Percentiles rank a stretch among this genome's conserved stretches.
These are phyloP conservation scores for Psilocybe cyanescens DNA, from an alignment of 768 basidiomycete genomes.

Conservation along the genomic window DNA sequence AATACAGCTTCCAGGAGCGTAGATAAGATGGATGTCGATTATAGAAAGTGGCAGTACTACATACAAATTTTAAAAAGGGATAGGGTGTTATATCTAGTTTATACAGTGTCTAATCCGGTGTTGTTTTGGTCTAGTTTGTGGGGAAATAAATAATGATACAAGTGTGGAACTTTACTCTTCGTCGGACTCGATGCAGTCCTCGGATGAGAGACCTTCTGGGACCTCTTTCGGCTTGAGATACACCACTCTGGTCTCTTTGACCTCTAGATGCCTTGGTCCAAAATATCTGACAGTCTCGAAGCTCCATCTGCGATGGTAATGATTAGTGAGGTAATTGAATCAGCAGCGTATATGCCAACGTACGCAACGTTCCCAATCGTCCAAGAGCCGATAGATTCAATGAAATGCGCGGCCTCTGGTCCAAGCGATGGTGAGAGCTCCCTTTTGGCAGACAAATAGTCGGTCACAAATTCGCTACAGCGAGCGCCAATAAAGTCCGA, in stretches of 20 bases:
- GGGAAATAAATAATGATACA: background rate
- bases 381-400: slow-evolving; percentile 63
- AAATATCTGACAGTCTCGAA: slow-evolving; percentile 75
- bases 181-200: slow-evolving; percentile 38
- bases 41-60: background rate
- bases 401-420: slow-evolving; percentile 51
- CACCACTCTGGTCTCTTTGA: slow-evolving; percentile 53
- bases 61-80: background rate
- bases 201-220: slow-evolving; percentile 32
- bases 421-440: slow-evolving; percentile 57
- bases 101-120: slow-evolving; percentile 1
- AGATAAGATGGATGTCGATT: background rate
- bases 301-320: slow-evolving; percentile 50
- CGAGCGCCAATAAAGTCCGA: slow-evolving; percentile 58
- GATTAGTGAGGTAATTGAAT: slow-evolving; percentile 17
- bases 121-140: slow-evolving; percentile 9
- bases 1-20: background rate
- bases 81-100: background rate
- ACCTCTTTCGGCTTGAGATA: slow-evolving; percentile 42
- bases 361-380: slow-evolving; percentile 63
- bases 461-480: slow-evolving; percentile 52
- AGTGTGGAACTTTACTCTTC: slow-evolving; percentile 31
- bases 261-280: slow-evolving; percentile 54
- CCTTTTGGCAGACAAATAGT: slow-evolving; percentile 48
- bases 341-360: background rate